Evolutionary conservation across 768 basidiomycete species (phyloP), one percentile per base, ranked within the genome.

Genomic region (Tulasnella sp.): DNA sequence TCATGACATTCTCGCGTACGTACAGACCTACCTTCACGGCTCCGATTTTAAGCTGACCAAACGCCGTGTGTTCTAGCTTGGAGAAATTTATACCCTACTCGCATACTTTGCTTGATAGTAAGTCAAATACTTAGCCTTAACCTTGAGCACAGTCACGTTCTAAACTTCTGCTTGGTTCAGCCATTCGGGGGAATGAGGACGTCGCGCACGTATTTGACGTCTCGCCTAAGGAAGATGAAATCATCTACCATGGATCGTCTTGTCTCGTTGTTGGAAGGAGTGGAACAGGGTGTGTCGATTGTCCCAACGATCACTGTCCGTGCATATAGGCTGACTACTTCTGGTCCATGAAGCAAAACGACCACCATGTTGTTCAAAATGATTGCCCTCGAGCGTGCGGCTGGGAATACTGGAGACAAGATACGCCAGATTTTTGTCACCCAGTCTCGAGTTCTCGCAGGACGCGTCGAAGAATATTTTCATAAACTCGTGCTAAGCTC

Each of bases 351-450:
- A n/a, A 56, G 62, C 19, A 63, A 63, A 55, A 63, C 62, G 1
- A 63, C 62, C 15, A 64, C 63, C 30, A 63, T 63, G 62, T 45
- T 63, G 11, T 63, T 63, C 42, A 23, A 49, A 21, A 50, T 63
- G 49, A 54, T 54, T 5, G 27, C 23, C 17, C 29, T 62, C 15
- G 62, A 63, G 38, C 51, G 23, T 13, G 61, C 29, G 10, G 45
- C 49, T 11, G 23, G 54, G n/a, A 23, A 49, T 9, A n/a, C 15
- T 13, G n/a, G 21, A 10, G 15, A 38, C 13, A 34, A 23, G 19
- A 26, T 53, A 2, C 8, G 62, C 2, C 62, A 63, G 50, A 42
- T 63, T n/a, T 63, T 63, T 29, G 61, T 63, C 10, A 63, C 62
- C 34, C 62, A 63, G 32, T 63, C 62, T 1, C 50, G 60, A 17